Conservation (phyloP, 352 stramenopile genomes). For the Phytophthora gonapodyides region DNA sequence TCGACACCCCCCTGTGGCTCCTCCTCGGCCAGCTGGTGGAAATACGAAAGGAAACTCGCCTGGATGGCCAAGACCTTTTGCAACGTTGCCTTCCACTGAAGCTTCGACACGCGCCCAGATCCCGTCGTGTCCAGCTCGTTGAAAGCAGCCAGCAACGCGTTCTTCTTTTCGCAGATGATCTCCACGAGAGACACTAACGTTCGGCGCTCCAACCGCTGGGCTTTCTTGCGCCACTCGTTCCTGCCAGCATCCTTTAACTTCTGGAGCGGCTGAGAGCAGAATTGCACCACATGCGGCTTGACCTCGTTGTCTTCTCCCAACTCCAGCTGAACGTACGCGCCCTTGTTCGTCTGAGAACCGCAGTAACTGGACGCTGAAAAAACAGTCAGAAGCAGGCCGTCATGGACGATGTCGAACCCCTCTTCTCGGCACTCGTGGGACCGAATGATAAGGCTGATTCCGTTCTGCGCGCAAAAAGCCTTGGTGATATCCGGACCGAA, state of each 20-base stretch:
- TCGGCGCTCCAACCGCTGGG: constrained; percentile 61
- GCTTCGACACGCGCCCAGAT: constrained; percentile 56
- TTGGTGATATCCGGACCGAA: constrained; percentile 94
- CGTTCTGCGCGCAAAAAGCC: constrained; percentile 87
- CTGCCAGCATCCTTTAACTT: constrained; percentile 63
- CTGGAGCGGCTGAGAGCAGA: constrained; percentile 87
- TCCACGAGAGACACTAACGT: constrained; percentile 84
- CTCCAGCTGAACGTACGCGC: constrained; percentile 73
- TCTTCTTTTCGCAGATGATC: constrained; percentile 84
- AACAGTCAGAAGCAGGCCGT: constrained; percentile 87
- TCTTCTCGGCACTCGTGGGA: constrained; percentile 93
- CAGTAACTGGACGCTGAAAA: constrained; percentile 94
- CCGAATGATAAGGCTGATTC: constrained; percentile 91
- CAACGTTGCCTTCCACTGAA: constrained; percentile 72
- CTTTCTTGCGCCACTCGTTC: constrained; percentile 86
- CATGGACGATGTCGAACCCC: constrained; percentile 90
- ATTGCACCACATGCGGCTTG: constrained; percentile 92
- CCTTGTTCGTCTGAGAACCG: constrained; percentile 91
- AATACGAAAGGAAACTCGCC: constrained; percentile 75
- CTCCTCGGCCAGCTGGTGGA: constrained; percentile 56
- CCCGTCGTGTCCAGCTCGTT: constrained; percentile 40
- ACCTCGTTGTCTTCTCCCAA: constrained; percentile 74
- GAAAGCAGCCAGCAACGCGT: constrained; percentile 54
- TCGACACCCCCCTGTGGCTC: constrained; percentile 57
- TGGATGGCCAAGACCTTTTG: constrained; percentile 64